A percentile compares a stretch with the other conserved stretches of the same genome.
Evolutionary conservation across 257 asterid genomes (phyloP).

Genomic region (Asclepias syriaca): DNA sequence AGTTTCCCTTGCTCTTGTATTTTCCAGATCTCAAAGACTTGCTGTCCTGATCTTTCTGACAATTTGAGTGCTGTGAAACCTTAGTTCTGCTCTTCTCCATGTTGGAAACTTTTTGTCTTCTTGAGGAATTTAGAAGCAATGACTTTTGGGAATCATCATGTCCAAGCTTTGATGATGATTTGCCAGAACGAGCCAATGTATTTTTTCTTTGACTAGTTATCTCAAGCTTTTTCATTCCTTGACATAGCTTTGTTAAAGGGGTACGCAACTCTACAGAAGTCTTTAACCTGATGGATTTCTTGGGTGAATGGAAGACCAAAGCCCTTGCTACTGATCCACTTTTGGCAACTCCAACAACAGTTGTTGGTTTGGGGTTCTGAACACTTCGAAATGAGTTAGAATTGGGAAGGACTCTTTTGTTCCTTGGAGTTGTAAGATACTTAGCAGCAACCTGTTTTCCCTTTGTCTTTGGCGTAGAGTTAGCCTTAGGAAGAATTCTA

Average conservation of each 20-base stretch:
- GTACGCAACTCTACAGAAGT: slow-evolving; percentile 49
- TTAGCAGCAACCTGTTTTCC: slow-evolving; percentile 72
- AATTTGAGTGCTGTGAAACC: slow-evolving; percentile 17
- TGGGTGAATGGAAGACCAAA: slow-evolving; percentile 66
- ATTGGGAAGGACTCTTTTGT: slow-evolving; percentile 41
- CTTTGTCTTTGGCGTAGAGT: slow-evolving; percentile 56
- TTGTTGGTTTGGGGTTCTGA: slow-evolving; percentile 45
- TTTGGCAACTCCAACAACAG: slow-evolving; percentile 34
- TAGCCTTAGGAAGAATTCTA: slow-evolving; percentile 32
- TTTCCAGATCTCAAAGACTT: slow-evolving; percentile 16
- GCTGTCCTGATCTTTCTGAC: slow-evolving; percentile 16
- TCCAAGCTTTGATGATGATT: slow-evolving; percentile 29
- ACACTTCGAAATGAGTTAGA: slow-evolving; percentile 59
- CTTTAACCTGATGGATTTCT: slow-evolving; percentile 46
- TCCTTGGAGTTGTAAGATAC: slow-evolving; percentile 90
- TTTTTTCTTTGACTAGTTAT: slow-evolving; percentile 57
- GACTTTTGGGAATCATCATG: slow-evolving; percentile 10
- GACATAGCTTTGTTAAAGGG: slow-evolving; percentile 55
- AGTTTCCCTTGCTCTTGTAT: slow-evolving; percentile 18
- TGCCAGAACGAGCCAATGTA: slow-evolving; percentile 31
- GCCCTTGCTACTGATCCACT: slow-evolving; percentile 53
- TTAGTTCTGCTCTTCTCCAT: slow-evolving; percentile 32
- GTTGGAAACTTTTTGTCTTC: slow-evolving; percentile 20
- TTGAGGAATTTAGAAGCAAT: slow-evolving; percentile 16
- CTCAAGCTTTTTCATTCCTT: slow-evolving; percentile 68